Evolutionary conservation across 2,329 filamentous ascomycete species (phyloP).

Genomic region (Talaromyces verruculosus): DNA sequence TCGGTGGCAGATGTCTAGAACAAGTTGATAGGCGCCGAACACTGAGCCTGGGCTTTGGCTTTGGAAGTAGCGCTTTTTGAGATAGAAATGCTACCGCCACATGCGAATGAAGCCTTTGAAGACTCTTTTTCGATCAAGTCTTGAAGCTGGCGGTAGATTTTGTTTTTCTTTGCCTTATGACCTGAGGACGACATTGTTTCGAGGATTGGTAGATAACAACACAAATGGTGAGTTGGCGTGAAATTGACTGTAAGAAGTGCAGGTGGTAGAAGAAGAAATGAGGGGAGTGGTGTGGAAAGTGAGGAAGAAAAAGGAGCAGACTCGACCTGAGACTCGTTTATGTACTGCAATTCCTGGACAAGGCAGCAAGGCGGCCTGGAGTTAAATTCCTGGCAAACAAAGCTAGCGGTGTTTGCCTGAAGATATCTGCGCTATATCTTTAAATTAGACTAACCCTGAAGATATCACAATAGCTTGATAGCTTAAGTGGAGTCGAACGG

Average conservation of each 20-base stretch:
- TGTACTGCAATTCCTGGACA: background rate
- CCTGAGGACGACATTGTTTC: background rate
- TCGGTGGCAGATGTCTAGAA: slow-evolving; percentile 21
- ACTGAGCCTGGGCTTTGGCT: background rate
- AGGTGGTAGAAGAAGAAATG: background rate
- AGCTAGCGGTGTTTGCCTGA: background rate
- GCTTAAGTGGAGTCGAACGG: no score
- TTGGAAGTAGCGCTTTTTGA: background rate
- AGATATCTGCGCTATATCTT: background rate
- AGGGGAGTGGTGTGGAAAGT: background rate
- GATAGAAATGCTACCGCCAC: slow-evolving; percentile 23
- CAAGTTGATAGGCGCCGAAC: slow-evolving; percentile 22
- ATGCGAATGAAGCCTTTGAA: slow-evolving; percentile 21
- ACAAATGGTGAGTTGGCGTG: background rate
- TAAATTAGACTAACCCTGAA: no score
- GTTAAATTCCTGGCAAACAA: background rate
- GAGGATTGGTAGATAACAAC: background rate
- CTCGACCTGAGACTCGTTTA: background rate
- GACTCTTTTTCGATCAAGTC: slow-evolving; percentile 18
- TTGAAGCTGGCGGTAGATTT: slow-evolving; percentile 16
- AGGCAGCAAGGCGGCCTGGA: background rate
- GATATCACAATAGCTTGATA: no score
- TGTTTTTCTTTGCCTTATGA: background rate
- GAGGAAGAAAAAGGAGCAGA: background rate
- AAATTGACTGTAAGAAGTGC: background rate